A percentile compares a stretch with the other conserved stretches of the same genome.
These are phyloP conservation scores for Lantana camara DNA, from an alignment of 257 asterid genomes.

Conservation along the genomic window DNA sequence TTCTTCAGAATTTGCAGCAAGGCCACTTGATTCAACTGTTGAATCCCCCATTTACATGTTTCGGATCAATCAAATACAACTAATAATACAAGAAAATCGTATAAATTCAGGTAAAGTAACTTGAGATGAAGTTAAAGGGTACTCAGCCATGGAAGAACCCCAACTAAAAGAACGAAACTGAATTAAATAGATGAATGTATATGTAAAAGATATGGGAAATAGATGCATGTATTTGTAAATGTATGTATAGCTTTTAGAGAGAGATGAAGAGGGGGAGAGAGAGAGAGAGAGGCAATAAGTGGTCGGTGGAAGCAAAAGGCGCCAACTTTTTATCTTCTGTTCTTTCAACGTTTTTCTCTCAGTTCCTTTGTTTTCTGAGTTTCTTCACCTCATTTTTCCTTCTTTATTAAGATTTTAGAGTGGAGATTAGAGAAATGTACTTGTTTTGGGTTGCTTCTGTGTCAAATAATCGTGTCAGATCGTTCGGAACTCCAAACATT, in stretches of 20 bases:
- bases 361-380: background rate
- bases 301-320: constrained; percentile 20
- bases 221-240: background rate
- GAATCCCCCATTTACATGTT: background rate
- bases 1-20: background rate
- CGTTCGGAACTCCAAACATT: no score
- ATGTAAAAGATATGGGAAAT: background rate
- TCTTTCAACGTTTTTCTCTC: background rate
- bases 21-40: no score
- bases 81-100: background rate
- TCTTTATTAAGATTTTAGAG: no score
- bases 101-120: background rate
- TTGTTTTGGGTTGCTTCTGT: no score
- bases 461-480: no score
- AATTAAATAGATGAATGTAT: background rate
- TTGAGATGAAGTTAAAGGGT: background rate
- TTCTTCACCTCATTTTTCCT: background rate
- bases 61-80: background rate
- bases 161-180: background rate
- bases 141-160: constrained; percentile 9
- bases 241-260: constrained; percentile 10
- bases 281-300: constrained; percentile 15
- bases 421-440: no score
- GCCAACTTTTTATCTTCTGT: constrained; percentile 13
- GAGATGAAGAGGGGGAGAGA: background rate